These are phyloP conservation scores for Saccharomyces hybrid DNA, from an alignment of 1,139 yeast genomes.

Conservation along the genomic window DNA sequence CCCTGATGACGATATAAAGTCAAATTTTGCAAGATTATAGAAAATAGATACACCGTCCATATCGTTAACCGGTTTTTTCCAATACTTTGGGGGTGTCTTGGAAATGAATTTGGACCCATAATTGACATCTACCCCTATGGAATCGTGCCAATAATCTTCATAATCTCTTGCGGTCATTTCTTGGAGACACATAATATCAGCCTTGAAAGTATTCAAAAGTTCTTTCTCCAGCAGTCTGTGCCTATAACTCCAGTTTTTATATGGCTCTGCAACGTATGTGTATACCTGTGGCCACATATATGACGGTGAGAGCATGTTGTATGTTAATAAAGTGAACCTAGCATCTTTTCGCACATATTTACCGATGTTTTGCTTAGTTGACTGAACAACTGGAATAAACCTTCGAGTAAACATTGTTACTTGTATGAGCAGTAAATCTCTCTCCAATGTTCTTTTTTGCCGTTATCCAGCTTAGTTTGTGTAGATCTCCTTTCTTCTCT, in stretches of 20 bases:
- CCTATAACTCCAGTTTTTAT: conserved; percentile 44
- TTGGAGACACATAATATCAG: conserved; percentile 56
- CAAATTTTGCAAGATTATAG: conserved; percentile 41
- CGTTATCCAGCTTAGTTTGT: background rate
- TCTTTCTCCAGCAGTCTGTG: conserved; percentile 39
- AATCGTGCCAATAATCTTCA: conserved; percentile 38
- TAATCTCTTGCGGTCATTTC: conserved; percentile 50
- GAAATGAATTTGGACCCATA: conserved; percentile 43
- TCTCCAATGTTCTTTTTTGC: background rate
- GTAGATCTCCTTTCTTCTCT: background rate
- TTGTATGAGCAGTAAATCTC: background rate
- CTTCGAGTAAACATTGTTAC: conserved; percentile 12
- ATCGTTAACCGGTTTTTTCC: conserved; percentile 40
- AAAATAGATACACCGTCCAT: conserved; percentile 56
- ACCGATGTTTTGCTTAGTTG: background rate
- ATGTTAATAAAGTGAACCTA: conserved; percentile 35
- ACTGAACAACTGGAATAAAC: conserved; percentile 11
- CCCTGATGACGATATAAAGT: conserved; percentile 37
- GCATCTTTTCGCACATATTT: background rate
- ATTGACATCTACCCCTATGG: conserved; percentile 23
- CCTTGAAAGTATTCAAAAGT: conserved; percentile 35
- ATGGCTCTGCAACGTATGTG: conserved; percentile 40
- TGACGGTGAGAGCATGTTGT: conserved; percentile 48
- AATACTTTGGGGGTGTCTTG: conserved; percentile 45
- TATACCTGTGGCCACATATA: conserved; percentile 54